Conservation (phyloP, 2,329 filamentous ascomycete species). For the Calonectria pseudoreteaudii region DNA sequence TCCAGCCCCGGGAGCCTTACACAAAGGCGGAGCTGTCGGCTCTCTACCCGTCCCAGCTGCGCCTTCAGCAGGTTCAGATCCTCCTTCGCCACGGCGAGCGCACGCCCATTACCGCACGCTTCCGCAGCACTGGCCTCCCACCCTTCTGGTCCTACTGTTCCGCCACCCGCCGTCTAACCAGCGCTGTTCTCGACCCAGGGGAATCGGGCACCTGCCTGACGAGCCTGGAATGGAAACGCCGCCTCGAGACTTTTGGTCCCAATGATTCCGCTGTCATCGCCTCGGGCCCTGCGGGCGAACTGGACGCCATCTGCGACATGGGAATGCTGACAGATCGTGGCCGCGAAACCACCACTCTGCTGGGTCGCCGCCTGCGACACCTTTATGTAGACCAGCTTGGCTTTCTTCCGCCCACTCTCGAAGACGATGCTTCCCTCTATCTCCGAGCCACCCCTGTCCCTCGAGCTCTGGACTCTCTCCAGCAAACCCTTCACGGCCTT, state of each 20-base stretch:
- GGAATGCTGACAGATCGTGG: slow-evolving; percentile 83
- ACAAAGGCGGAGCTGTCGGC: slow-evolving; percentile 80
- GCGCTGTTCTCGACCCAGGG: slow-evolving; percentile 59
- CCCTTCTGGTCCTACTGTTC: slow-evolving; percentile 92
- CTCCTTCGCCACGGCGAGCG: slow-evolving; percentile 84
- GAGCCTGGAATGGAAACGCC: slow-evolving; percentile 72
- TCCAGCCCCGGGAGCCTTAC: slow-evolving; percentile 81
- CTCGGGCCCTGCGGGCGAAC: slow-evolving; percentile 73
- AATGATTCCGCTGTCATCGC: slow-evolving; percentile 78
- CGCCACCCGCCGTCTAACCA: slow-evolving; percentile 76
- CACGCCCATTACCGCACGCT: slow-evolving; percentile 88
- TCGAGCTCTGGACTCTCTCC: slow-evolving; percentile 80
- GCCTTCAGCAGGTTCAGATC: slow-evolving; percentile 91
- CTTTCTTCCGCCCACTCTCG: slow-evolving; percentile 74
- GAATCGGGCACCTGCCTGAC: slow-evolving; percentile 53
- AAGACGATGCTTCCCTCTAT: slow-evolving; percentile 72
- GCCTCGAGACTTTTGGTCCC: slow-evolving; percentile 84
- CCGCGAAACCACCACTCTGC: slow-evolving; percentile 75
- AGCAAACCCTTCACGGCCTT: slow-evolving; percentile 80
- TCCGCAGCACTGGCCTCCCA: slow-evolving; percentile 79
- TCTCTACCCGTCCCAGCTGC: slow-evolving; percentile 84
- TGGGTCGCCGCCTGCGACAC: slow-evolving; percentile 75
- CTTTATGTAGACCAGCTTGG: slow-evolving; percentile 81
- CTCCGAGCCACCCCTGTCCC: slow-evolving; percentile 81
- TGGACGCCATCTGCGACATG: slow-evolving; percentile 85